Percentiles rank a stretch among this genome's conserved stretches.
Evolutionary conservation across 2,329 filamentous ascomycete species (phyloP).

Genomic region (Neobulgaria alba): DNA sequence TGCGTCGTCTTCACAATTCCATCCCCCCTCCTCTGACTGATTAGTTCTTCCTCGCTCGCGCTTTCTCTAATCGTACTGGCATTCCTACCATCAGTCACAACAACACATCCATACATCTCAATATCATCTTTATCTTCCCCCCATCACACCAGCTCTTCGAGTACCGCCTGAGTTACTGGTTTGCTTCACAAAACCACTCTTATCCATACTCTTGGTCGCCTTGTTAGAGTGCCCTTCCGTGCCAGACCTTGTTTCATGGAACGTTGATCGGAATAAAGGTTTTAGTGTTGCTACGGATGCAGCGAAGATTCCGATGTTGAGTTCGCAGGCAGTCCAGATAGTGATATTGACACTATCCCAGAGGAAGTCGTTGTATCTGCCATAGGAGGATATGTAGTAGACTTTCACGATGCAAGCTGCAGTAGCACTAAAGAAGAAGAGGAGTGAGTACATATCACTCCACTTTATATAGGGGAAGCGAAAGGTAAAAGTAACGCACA

Average conservation of each 20-base stretch:
- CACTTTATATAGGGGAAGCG: background rate
- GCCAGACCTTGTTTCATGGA: conserved; percentile 3
- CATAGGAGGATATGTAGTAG: conserved; percentile 32
- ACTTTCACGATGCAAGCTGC: conserved; percentile 32
- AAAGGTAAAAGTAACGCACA: too few relatives aligned
- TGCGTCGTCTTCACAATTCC: conserved; percentile 4
- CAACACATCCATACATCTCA: conserved; percentile 10
- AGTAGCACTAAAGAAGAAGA: conserved; percentile 7
- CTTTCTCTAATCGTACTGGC: conserved; percentile 1
- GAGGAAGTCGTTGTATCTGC: conserved; percentile 33
- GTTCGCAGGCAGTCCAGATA: conserved; percentile 34
- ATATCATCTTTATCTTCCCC: conserved; percentile 5
- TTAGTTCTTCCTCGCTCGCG: conserved; percentile 7
- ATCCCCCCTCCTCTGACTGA: conserved; percentile 1
- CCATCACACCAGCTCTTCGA: conserved; percentile 3
- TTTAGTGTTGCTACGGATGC: conserved; percentile 26
- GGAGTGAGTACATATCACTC: background rate
- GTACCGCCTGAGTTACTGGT: conserved; percentile 3
- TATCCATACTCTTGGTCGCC: conserved; percentile 2
- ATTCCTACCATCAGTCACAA: conserved; percentile 1
- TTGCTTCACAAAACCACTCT: conserved; percentile 7
- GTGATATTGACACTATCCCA: conserved; percentile 40
- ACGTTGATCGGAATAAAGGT: conserved; percentile 22
- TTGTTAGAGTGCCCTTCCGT: background rate
- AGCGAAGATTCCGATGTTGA: conserved; percentile 27